Base-by-base conservation (phyloP, 768 basidiomycete genomes). In the Kwoniella sp. region DNA sequence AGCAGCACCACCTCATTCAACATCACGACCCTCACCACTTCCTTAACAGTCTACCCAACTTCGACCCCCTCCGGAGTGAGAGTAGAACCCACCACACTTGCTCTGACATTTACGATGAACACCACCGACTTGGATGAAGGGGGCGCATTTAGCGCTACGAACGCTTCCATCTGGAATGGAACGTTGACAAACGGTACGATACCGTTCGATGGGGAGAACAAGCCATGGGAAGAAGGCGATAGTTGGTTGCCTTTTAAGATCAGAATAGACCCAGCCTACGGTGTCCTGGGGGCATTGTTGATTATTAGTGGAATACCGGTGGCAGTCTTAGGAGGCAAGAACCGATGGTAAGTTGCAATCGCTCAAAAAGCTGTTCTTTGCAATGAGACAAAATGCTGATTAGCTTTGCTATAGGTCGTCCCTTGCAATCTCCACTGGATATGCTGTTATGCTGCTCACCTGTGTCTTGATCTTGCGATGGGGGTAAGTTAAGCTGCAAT, bases 271-370 rank as follows among this genome's bases (percentile, higher is more conserved):
- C 90, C 91, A 26, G 92, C 88, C 17, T 97, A 94, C 80, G 92
- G 88, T 55, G 90, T 93, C 29, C 84, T 93, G 17, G 94, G 94
- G 51, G 90, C 86, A 4, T 80, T 96, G 65, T 86, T 97, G 76
- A 92, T 96, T 69, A 74, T 96, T 53, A 92, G 90, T 9, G 94
- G 94, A 51, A 82, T 94, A 6, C 91, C 92, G 9, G 90, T 90
- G 56, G 90, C 90, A 2, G 91, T 92, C 70, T 88, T 90, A 82
- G 94, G 94, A 22, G 92, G 93, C 82, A 95, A 95, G 84, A 94
- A 96, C 79, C 83, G 92, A 84, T 95, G 94, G 92, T 90, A 74
- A 46, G 85, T 82, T 53, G 37, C 54, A 9, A 24, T 17, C n/a
- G 46, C 9, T 37, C 60, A 68, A n/a, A n/a, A n/a, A n/a, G n/a